Percentiles rank a stretch among this genome's conserved stretches.
phyloP scores from a whole-genome alignment of 2,329 filamentous ascomycete species.

The Botrytis porri region DNA sequence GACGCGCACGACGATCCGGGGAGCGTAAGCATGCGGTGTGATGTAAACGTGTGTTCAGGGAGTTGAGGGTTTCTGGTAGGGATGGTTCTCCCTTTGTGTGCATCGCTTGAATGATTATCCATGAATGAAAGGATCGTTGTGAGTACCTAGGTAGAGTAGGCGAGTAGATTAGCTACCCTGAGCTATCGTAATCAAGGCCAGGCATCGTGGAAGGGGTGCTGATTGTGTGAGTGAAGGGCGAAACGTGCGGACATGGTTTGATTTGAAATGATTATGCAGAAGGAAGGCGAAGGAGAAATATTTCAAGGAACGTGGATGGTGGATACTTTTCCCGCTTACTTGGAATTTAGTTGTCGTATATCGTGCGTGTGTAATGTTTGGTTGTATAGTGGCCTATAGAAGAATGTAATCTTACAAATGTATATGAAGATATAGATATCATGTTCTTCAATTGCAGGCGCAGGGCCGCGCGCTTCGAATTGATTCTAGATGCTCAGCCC shows the following conservation, averaged over 20 bases:
- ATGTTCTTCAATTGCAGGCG: constrained; percentile 6
- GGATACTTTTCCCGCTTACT: background rate
- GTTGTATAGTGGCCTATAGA: background rate
- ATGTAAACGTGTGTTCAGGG: constrained; percentile 7
- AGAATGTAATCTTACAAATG: background rate
- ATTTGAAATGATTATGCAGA: constrained; percentile 10
- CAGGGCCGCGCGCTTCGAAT: constrained; percentile 19
- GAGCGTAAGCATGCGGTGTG: constrained; percentile 13
- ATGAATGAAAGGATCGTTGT: constrained; percentile 3
- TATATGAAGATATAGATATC: background rate
- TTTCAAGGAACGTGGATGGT: background rate
- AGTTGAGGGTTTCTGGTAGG: background rate
- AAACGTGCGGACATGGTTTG: constrained; percentile 10
- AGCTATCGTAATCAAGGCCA: background rate
- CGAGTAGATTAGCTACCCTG: background rate
- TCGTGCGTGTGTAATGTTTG: background rate
- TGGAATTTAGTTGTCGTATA: background rate
- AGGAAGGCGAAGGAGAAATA: background rate
- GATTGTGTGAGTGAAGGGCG: background rate
- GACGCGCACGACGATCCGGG: constrained; percentile 9
- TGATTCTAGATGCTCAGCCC: constrained; percentile 12
- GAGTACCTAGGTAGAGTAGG: background rate
- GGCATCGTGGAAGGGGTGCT: background rate
- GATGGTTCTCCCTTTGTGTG: background rate
- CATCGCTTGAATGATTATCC: background rate